Base-by-base conservation (phyloP, 805 yeast species). In the Wickerhamomyces tratensis region DNA sequence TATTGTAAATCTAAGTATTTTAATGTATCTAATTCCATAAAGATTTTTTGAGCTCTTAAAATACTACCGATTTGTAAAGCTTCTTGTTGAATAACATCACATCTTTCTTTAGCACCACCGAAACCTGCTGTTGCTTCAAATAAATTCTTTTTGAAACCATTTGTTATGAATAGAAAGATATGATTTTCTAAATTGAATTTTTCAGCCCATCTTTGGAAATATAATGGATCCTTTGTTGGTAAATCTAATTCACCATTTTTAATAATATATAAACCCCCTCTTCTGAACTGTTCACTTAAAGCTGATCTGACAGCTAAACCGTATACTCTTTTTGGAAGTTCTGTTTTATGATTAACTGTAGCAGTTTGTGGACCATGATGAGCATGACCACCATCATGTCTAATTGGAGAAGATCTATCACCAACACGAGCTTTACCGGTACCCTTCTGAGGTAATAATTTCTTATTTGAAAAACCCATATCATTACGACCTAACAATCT, bases 401-500 rank as follows among this genome's bases (percentile, higher is more conserved):
- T 80, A 38, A 81, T 83, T 40, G 98, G 98, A 25, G 96, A 86
- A 56, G 89, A 91, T 45, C 85, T 88, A 64, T 89, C 97, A 68
- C 99, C 99, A 42, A 78, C 82, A 71, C 99, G 81, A 42, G 99
- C 99, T 47, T 76, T 74, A 65, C 99, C 99, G 13, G 86, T 68
- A 46, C 98, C 98, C 65, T 93, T 93, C 65, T 93, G 98, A 30
- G 87, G 86, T 35, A 77, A 71, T 51, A 93, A 68, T 60, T 93
- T 93, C 56, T 75, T 74, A 62, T 94, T 76, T 25, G 95, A 83
- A 61, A 76, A 89, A 46, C 89, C 88, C 63, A 82, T 83, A 52
- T 86, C 91, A 34, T 86, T 76, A 63, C 96, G 82, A 44, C 93
- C 86, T 34, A 86, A 82, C 31, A 93, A 94, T 56, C 82, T 82